Percentiles rank a stretch among this genome's conserved stretches.
Conservation (phyloP, 495 filamentous ascomycete species). For the Lasiosphaeris hirsuta region DNA sequence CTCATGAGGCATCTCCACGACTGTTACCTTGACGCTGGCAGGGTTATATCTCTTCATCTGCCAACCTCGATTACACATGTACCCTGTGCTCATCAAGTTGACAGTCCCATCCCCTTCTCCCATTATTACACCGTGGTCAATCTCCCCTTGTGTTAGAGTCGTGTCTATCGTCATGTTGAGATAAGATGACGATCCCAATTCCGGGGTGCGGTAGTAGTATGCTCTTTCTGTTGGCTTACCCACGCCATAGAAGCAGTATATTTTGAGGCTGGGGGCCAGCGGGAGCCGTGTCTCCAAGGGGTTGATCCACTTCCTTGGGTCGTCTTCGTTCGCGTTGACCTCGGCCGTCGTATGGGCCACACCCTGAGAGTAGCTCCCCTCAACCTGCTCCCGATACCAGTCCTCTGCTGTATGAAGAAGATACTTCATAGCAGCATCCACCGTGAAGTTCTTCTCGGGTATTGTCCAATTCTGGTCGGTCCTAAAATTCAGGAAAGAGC, state of each 20-base stretch:
- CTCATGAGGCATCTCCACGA: slow-evolving; percentile 94
- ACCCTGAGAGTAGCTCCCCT: slow-evolving; percentile 77
- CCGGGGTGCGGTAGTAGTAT: slow-evolving; percentile 84
- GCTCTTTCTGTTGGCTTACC: slow-evolving; percentile 87
- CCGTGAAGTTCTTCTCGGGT: slow-evolving; percentile 70
- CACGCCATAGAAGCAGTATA: slow-evolving; percentile 96
- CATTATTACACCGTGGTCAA: slow-evolving; percentile 85
- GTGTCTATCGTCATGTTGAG: slow-evolving; percentile 93
- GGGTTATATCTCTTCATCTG: slow-evolving; percentile 91
- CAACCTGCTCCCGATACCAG: slow-evolving; percentile 77
- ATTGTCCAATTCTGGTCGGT: slow-evolving; percentile 52
- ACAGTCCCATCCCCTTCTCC: slow-evolving; percentile 97
- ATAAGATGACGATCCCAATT: slow-evolving; percentile 55
- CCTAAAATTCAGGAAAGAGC: slow-evolving; percentile 85
- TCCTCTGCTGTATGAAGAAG: slow-evolving; percentile 71
- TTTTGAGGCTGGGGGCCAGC: slow-evolving; percentile 83
- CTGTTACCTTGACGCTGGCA: slow-evolving; percentile 71
- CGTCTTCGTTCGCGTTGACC: slow-evolving; percentile 81
- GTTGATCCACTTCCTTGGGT: slow-evolving; percentile 88
- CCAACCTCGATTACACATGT: slow-evolving; percentile 97
- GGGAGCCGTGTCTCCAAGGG: slow-evolving; percentile 89
- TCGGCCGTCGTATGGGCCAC: slow-evolving; percentile 77
- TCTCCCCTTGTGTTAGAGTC: slow-evolving; percentile 57
- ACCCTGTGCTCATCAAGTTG: slow-evolving; percentile 79
- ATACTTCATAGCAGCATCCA: slow-evolving; percentile 71